Conservation (phyloP, 2,329 filamentous ascomycete species). For the Fragosphaeria purpurea region DNA sequence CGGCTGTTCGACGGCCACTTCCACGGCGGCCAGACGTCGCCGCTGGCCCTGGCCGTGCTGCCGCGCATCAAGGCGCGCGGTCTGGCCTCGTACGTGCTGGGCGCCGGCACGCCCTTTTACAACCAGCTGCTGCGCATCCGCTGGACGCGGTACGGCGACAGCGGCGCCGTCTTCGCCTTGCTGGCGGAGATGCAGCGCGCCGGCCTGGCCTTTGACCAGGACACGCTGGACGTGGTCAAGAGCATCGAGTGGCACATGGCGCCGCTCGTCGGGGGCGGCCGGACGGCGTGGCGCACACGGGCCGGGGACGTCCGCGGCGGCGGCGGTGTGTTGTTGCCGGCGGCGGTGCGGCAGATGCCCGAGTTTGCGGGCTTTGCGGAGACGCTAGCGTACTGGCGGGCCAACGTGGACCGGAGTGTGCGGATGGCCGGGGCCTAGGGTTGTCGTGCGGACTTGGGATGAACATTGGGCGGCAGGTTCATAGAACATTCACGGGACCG, state of each 20-base stretch:
- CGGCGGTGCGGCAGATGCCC: conserved; percentile 2
- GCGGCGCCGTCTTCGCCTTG: conserved; percentile 41
- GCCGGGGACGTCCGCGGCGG: neutral
- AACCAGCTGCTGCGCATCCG: conserved; percentile 53
- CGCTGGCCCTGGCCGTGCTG: conserved; percentile 49
- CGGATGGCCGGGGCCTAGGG: neutral
- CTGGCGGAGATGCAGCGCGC: conserved; percentile 57
- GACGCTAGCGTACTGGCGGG: conserved; percentile 2
- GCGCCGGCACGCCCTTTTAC: conserved; percentile 60
- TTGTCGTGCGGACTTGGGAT: too few species aligned
- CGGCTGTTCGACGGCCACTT: conserved; percentile 49
- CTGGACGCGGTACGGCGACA: conserved; percentile 52
- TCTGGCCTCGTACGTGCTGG: conserved; percentile 60
- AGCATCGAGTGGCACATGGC: conserved; percentile 20
- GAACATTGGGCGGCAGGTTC: too few species aligned
- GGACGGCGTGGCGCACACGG: neutral
- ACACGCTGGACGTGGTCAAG: conserved; percentile 31
- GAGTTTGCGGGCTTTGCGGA: conserved; percentile 1
- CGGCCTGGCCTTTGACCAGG: conserved; percentile 46
- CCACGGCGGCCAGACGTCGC: conserved; percentile 36
- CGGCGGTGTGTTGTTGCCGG: neutral
- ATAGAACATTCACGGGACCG: too few species aligned
- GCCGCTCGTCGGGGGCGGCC: neutral
- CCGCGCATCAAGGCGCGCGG: conserved; percentile 59
- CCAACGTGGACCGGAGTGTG: conserved; percentile 3